Percentiles rank a stretch among this genome's conserved stretches.
Conservation (phyloP, 1,139 yeast genomes). For the Pichia sp. region DNA sequence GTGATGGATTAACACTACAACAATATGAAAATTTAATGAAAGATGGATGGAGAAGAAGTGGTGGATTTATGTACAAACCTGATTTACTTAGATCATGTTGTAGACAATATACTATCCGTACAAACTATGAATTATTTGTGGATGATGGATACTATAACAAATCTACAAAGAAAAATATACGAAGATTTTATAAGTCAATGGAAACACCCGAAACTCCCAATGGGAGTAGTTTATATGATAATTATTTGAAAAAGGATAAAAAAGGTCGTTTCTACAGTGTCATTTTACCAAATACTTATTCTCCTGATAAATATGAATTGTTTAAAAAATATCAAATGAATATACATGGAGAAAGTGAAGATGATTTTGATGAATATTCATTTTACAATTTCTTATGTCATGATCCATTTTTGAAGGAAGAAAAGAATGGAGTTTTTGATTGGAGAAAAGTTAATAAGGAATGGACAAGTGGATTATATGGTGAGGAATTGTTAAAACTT, state of each 20-base stretch:
- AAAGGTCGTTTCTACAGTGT: conserved; percentile 5
- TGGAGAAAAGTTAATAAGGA: conserved; percentile 27
- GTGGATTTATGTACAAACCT: conserved; percentile 64
- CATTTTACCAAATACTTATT: conserved; percentile 46
- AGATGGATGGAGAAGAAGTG: conserved; percentile 75
- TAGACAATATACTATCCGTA: conserved; percentile 73
- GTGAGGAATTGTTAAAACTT: conserved; percentile 14
- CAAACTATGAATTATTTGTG: conserved; percentile 38
- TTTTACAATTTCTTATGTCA: conserved; percentile 66
- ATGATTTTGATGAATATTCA: conserved; percentile 38
- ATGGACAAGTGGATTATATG: conserved; percentile 26
- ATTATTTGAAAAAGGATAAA: conserved; percentile 5
- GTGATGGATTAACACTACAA: conserved; percentile 40
- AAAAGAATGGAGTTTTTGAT: conserved; percentile 21
- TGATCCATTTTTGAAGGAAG: conserved; percentile 46
- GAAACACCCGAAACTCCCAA: conserved; percentile 32
- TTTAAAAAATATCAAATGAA: conserved; percentile 62
- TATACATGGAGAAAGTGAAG: conserved; percentile 59
- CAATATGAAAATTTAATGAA: conserved; percentile 63
- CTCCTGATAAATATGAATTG: conserved; percentile 57
- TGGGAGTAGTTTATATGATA: not conserved
- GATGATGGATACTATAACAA: conserved; percentile 38
- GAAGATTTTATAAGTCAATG: conserved; percentile 46
- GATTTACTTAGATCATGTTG: conserved; percentile 74
- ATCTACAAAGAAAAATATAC: conserved; percentile 61